Conservation (phyloP, 306 rosid species). For the Lathyrus aphaca region DNA sequence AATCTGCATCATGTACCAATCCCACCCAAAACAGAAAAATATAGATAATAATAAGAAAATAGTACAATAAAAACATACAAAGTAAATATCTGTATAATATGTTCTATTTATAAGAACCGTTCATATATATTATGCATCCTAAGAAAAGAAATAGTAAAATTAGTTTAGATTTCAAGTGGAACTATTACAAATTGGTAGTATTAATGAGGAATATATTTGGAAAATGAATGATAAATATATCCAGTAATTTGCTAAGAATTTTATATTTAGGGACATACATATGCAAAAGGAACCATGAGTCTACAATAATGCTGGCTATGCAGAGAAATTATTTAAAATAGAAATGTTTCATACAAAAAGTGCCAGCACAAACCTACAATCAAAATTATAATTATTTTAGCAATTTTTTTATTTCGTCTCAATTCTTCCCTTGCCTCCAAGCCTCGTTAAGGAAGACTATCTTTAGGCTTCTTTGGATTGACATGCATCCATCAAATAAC, state of each 20-base stretch:
- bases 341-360: constrained; percentile 13
- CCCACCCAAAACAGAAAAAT: constrained; percentile 8
- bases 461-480: constrained; percentile 4
- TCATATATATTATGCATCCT: too few relatives aligned
- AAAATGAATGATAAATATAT: too few relatives aligned
- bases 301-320: not conserved
- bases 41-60: not conserved
- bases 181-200: too few relatives aligned
- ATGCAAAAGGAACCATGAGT: not conserved
- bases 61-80: constrained; percentile 23
- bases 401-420: constrained; percentile 12
- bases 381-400: constrained; percentile 5
- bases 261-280: not conserved
- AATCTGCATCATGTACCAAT: constrained; percentile 42
- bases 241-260: too few relatives aligned
- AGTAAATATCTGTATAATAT: not conserved
- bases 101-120: too few relatives aligned
- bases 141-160: too few relatives aligned
- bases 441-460: constrained; percentile 17
- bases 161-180: too few relatives aligned
- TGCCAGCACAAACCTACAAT: not conserved
- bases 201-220: too few relatives aligned
- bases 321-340: not conserved
- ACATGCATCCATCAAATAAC: constrained; percentile 8
- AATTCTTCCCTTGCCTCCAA: constrained; percentile 7